Evolutionary conservation across 129 eudicot genomes (phyloP), one percentile per base, ranked within the genome.

Genomic region (Saussurea involucrata): DNA sequence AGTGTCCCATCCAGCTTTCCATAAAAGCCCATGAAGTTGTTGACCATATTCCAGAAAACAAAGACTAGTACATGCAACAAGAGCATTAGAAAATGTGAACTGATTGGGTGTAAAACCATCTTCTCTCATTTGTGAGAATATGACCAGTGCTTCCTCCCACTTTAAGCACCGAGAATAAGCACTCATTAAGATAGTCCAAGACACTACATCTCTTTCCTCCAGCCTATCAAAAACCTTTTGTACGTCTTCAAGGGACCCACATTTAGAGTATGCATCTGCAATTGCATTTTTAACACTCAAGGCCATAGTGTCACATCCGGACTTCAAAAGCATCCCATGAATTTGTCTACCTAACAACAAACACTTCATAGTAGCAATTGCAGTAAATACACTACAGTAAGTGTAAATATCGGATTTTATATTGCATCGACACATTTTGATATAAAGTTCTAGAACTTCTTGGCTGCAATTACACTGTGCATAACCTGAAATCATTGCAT

Each of bases 401-500:
- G 88, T 85, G 77, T 85, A 81, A 15, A 81, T 34, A 53, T 85
- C 88, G 24, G 85, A 69, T 58, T 85, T 73, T 63, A 85, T 69
- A 80, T 85, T 20, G 20, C 29, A 60, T 69, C 49, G 34, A 63
- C 88, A 77, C 88, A 81, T 85, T 69, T 74, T 57, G 8, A 76
- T 58, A 61, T 37, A 85, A 32, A 85, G 74, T 24, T 72, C 33
- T 68, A 85, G 60, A 49, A 83, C 86, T 74, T 81, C 78, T 70
- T 55, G 72, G 49, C 65, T 78, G 69, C 72, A 63, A 24, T 65
- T 68, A 69, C 80, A 37, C 18, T 60, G 63, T 13, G 63, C 33
- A 57, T 78, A 85, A 31, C 86, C 89, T 63, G 83, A 53, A 68
- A 85, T 78, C 84, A 85, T 78, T 27, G 88, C 85, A 77, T 85